Evolutionary conservation across 768 basidiomycete genomes (phyloP).

Genomic region (Rhizopogon vinicolor): DNA sequence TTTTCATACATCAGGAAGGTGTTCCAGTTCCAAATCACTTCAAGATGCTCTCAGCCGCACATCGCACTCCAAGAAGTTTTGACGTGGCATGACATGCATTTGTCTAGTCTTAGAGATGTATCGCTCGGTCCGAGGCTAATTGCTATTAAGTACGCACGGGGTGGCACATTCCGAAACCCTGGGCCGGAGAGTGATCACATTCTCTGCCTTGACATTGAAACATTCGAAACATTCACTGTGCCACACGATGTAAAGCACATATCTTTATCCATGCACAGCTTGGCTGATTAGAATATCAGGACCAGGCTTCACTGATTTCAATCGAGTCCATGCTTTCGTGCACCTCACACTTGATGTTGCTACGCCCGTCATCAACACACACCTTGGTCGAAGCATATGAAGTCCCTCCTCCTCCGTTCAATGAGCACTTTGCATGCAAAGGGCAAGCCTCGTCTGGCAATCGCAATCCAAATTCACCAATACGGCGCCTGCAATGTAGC

Average conservation of each 20-base stretch:
- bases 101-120: background rate
- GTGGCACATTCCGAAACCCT: background rate
- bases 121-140: constrained; percentile 1
- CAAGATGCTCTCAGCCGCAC: background rate
- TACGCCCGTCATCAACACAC: background rate
- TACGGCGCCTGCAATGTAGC: background rate
- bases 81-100: background rate
- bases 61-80: background rate
- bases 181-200: background rate
- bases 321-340: constrained; percentile 1
- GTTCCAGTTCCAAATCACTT: background rate
- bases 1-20: background rate
- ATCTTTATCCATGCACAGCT: background rate
- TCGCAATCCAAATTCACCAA: background rate
- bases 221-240: background rate
- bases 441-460: background rate
- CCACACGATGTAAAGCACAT: background rate
- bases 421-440: background rate
- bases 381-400: constrained; percentile 1
- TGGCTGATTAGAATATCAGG: background rate
- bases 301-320: background rate
- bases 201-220: constrained; percentile 1
- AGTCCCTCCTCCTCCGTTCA: background rate
- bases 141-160: background rate
- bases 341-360: background rate